Evolutionary conservation across 2,329 filamentous ascomycete species (phyloP).

Genomic region (Aspergillus floridensis): DNA sequence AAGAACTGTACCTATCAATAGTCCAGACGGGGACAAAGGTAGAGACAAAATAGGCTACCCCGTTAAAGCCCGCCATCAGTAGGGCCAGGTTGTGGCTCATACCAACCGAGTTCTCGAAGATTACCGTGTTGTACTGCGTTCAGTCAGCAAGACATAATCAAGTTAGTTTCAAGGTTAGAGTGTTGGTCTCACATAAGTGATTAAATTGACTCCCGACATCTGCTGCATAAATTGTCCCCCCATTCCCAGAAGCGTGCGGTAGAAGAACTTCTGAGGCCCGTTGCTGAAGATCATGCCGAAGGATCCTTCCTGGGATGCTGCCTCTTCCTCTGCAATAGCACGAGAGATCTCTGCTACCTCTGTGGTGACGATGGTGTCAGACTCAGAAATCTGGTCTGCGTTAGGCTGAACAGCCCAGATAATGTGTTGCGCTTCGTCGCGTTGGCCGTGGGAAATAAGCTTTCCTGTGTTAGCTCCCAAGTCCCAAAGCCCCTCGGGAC

Average conservation of each 20-base stretch:
- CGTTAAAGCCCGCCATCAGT: slow-evolving; percentile 42
- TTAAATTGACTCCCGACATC: slow-evolving; percentile 30
- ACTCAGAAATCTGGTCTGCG: slow-evolving; percentile 19
- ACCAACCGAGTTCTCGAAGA: slow-evolving; percentile 47
- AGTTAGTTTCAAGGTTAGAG: too few species aligned
- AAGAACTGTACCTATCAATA: slow-evolving; percentile 31
- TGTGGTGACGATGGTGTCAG: slow-evolving; percentile 27
- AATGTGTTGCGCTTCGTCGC: slow-evolving; percentile 36
- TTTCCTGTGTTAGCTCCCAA: background rate
- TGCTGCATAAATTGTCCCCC: slow-evolving; percentile 36
- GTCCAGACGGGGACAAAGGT: slow-evolving; percentile 39
- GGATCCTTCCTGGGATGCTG: slow-evolving; percentile 22
- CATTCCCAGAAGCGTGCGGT: slow-evolving; percentile 28
- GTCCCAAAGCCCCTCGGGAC: too few species aligned
- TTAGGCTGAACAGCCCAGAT: slow-evolving; percentile 36
- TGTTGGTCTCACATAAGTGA: slow-evolving; percentile 22
- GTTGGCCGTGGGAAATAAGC: slow-evolving; percentile 35
- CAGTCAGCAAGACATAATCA: background rate
- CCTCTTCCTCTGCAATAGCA: slow-evolving; percentile 24
- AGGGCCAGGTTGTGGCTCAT: slow-evolving; percentile 40
- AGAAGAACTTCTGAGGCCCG: slow-evolving; percentile 24
- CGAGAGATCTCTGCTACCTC: slow-evolving; percentile 23
- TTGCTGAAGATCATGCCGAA: slow-evolving; percentile 26
- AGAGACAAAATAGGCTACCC: slow-evolving; percentile 42
- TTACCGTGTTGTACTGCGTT: slow-evolving; percentile 39